Base-by-base conservation (phyloP, 2,329 filamentous ascomycete genomes). In the Calonectria pteridis region DNA sequence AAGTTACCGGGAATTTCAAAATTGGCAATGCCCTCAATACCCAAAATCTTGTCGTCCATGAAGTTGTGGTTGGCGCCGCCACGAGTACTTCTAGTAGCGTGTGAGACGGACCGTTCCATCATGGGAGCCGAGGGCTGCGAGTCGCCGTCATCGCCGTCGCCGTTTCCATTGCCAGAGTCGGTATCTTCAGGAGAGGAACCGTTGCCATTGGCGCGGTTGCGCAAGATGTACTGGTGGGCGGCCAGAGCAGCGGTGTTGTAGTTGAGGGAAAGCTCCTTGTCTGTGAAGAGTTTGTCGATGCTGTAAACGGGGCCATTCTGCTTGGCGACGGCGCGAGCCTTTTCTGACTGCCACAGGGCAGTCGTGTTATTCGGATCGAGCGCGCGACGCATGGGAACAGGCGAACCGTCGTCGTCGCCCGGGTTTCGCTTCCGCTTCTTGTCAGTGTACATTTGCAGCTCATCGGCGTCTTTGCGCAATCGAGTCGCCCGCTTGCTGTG, bases 201-300 rank as follows among this genome's bases (percentile, higher is more conserved):
- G 58, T 79, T 81, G 65, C 90, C 90, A 76, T 89, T 88, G 40
- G 86, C 81, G 64, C 89, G 89, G 80, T 91, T 91, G 43, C 90
- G 89, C 67, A 92, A 83, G 71, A 93, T 87, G 78, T 92, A 90
- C 74, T 90, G 89, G 81, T 93, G 90, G 11, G 92, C 89, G 2
- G 91, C 91, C 26, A 92, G 79, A 35, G 92, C 91, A 6, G 92
- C 90, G 6, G 87, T 85, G 73, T 93, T 93, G 81, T 93, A 93
- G 33, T 90, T 91, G 86, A 93, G 88, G 6, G 89, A 88, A 35
- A 94, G 87, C 84, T 94, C 92, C 83, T 92, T 93, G 78, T 94
- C 92, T 0, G 92, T 93, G 65, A 94, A 94, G 46, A 94, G 88
- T 85, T 93, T 93, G 78, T 93, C 91, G 73, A 94, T 90, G 81